Conservation (phyloP, 202 grass and related monocot species). For the Musa balbisiana region DNA sequence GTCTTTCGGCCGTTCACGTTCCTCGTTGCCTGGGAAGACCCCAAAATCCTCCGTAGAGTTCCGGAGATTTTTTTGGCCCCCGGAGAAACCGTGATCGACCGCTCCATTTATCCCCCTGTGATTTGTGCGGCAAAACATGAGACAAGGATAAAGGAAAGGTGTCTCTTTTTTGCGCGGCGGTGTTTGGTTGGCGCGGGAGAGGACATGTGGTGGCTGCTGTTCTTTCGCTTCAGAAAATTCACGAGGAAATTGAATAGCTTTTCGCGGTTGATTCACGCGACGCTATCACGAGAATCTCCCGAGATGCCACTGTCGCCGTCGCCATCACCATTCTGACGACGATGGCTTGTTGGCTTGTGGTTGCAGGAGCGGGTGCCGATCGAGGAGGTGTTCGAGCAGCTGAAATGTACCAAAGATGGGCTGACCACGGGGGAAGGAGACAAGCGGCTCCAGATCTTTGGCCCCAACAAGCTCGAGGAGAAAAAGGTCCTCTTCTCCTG, state of each 20-base stretch:
- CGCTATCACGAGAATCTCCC: conserved; percentile 9
- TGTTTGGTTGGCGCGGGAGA: not conserved
- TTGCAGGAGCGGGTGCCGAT: conserved; percentile 67
- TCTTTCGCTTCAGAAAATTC: not conserved
- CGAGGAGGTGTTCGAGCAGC: conserved; percentile 69
- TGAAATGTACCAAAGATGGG: conserved; percentile 49
- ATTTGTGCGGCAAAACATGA: not conserved
- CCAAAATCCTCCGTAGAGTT: too few species aligned
- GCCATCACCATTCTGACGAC: not conserved
- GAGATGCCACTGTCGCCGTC: not conserved
- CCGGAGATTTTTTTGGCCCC: too few species aligned
- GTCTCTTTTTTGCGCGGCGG: not conserved
- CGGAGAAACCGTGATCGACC: not conserved
- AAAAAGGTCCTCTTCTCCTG: conserved; percentile 41
- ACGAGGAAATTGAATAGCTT: not conserved
- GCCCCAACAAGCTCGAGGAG: conserved; percentile 81
- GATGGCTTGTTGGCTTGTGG: not conserved
- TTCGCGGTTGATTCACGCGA: conserved; percentile 13
- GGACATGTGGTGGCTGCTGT: not conserved
- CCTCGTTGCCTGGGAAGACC: too few species aligned
- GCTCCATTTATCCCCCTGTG: not conserved
- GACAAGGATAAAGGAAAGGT: not conserved
- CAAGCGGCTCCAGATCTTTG: conserved; percentile 49
- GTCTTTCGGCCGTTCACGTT: too few species aligned
- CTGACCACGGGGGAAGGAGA: conserved; percentile 39